phyloP scores from a whole-genome alignment of 345 rosid species.

The Draba incana region DNA sequence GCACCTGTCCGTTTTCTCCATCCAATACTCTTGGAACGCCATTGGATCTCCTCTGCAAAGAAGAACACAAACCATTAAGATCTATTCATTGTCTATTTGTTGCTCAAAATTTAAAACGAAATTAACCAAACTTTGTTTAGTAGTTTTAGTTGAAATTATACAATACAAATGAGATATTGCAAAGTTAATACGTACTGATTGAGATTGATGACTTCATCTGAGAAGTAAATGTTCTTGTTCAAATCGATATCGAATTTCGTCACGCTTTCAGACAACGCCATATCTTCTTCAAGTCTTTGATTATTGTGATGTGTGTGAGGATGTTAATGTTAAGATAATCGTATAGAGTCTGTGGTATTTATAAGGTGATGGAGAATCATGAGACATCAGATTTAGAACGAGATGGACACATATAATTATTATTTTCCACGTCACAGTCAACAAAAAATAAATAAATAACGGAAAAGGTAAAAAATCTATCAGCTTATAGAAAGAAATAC shows the following conservation, averaged over 20 bases:
- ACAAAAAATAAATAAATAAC: too few species aligned
- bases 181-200: slow-evolving; percentile 31
- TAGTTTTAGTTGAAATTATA: not conserved
- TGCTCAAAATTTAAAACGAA: not conserved
- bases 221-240: slow-evolving; percentile 14
- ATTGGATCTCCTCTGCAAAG: slow-evolving; percentile 81
- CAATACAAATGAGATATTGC: not conserved
- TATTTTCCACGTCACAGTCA: too few species aligned
- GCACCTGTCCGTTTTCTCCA: slow-evolving; percentile 54
- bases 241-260: slow-evolving; percentile 23
- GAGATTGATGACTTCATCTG: slow-evolving; percentile 40
- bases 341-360: slow-evolving; percentile 5
- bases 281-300: slow-evolving; percentile 18
- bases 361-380: slow-evolving; percentile 1
- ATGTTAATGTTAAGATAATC: not conserved
- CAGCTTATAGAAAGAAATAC: too few species aligned
- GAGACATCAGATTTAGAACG: not conserved
- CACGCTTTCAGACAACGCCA: not conserved
- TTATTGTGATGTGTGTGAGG: slow-evolving; percentile 8
- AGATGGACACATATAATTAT: not conserved
- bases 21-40: slow-evolving; percentile 70
- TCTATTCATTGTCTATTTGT: not conserved
- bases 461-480: too few species aligned
- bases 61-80: too few species aligned
- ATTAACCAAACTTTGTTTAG: not conserved